phyloP scores from a whole-genome alignment of 805 yeast species.

The Scheffersomyces stipitis region DNA sequence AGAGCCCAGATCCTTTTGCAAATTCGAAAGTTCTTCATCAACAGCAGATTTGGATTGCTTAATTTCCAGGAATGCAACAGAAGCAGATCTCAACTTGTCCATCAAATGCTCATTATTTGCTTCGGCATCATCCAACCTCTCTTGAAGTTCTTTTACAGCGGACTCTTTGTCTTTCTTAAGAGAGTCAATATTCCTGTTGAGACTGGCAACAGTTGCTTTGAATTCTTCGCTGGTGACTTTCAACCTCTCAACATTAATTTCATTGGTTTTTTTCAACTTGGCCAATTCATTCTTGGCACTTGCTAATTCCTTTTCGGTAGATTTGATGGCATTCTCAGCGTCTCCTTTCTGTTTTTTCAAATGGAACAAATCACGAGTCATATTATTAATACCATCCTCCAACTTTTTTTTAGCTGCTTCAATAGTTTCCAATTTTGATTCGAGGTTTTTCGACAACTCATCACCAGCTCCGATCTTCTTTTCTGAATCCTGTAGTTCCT shows the following conservation, averaged over 20 bases:
- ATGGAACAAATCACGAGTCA: slow-evolving; percentile 79
- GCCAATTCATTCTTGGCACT: slow-evolving; percentile 30
- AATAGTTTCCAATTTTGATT: slow-evolving; percentile 28
- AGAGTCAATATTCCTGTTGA: slow-evolving; percentile 17
- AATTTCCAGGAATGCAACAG: slow-evolving; percentile 32
- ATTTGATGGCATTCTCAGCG: slow-evolving; percentile 42
- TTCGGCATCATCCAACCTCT: slow-evolving; percentile 26
- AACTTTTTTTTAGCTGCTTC: slow-evolving; percentile 57
- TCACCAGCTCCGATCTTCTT: slow-evolving; percentile 24
- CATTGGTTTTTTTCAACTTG: slow-evolving; percentile 25
- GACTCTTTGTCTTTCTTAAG: slow-evolving; percentile 9
- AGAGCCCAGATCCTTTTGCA: slow-evolving; percentile 13
- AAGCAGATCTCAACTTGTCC: slow-evolving; percentile 43
- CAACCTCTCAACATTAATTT: slow-evolving; percentile 17
- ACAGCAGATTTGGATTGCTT: slow-evolving; percentile 16
- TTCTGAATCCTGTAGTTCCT: slow-evolving; percentile 31
- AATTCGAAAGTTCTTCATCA: slow-evolving; percentile 12
- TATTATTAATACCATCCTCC: slow-evolving; percentile 85
- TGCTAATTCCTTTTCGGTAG: slow-evolving; percentile 42
- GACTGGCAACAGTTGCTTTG: slow-evolving; percentile 19
- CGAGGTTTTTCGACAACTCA: slow-evolving; percentile 27
- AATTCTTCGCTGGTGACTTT: slow-evolving; percentile 23
- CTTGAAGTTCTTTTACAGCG: slow-evolving; percentile 16
- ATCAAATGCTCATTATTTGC: slow-evolving; percentile 35
- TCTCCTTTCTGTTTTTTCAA: slow-evolving; percentile 60